A percentile compares a stretch with the other conserved stretches of the same genome.
Evolutionary conservation across 768 basidiomycete species (phyloP).

Genomic region (Mycena pura): DNA sequence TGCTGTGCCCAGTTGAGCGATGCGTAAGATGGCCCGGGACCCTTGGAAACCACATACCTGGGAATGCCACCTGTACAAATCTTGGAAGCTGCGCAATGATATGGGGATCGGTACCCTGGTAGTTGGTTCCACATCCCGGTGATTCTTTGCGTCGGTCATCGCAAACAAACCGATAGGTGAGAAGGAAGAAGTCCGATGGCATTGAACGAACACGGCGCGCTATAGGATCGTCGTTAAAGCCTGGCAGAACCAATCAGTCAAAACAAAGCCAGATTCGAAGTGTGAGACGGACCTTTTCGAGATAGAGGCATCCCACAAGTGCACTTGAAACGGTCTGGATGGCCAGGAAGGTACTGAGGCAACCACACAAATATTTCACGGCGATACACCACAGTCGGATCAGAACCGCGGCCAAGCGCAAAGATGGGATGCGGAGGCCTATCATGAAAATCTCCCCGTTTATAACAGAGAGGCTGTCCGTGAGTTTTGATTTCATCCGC

Average conservation of each 20-base stretch:
- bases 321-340: slow-evolving; percentile 19
- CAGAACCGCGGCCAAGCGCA: background rate
- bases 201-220: slow-evolving; percentile 11
- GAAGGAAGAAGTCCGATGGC: slow-evolving; percentile 14
- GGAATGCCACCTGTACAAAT: slow-evolving; percentile 11
- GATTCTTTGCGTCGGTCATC: background rate
- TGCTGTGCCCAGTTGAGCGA: too few species aligned
- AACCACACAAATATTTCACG: slow-evolving; percentile 5
- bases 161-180: slow-evolving; percentile 20
- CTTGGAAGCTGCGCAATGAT: slow-evolving; percentile 18
- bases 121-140: slow-evolving; percentile 12
- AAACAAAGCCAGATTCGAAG: too few species aligned
- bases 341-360: slow-evolving; percentile 5
- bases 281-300: slow-evolving; percentile 17
- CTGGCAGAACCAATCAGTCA: background rate
- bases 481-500: background rate
- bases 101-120: slow-evolving; percentile 14
- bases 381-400: background rate
- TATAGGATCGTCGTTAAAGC: slow-evolving; percentile 22
- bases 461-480: background rate
- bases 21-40: too few species aligned
- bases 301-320: slow-evolving; percentile 10
- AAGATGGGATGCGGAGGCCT: background rate
- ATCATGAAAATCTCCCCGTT: background rate
- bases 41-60: too few species aligned